A percentile compares a stretch with the other conserved stretches of the same genome.
phyloP scores from a whole-genome alignment of 2,329 filamentous ascomycete genomes.

The Fusarium sterilihyphosum region DNA sequence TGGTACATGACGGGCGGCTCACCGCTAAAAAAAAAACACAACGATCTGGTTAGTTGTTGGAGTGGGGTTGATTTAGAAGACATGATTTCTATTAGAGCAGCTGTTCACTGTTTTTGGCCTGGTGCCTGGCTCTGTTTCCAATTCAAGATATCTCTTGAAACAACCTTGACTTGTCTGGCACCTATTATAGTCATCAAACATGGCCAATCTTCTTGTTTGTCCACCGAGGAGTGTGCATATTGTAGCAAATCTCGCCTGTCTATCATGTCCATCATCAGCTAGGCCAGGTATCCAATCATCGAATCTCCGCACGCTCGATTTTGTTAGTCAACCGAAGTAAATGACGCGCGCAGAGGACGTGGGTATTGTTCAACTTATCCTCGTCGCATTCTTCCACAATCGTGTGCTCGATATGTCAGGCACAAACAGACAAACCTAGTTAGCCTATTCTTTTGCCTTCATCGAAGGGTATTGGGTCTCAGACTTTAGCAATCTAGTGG shows the following conservation, averaged over 20 bases:
- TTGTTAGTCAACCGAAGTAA: constrained; percentile 15
- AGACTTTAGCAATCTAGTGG: background rate
- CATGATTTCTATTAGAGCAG: constrained; percentile 11
- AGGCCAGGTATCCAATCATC: constrained; percentile 8
- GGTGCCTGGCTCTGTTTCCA: constrained; percentile 17
- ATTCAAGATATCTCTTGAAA: constrained; percentile 27
- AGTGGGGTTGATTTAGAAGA: constrained; percentile 6
- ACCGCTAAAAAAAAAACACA: constrained; percentile 31
- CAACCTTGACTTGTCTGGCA: background rate
- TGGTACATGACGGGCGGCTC: constrained; percentile 12
- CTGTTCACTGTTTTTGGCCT: background rate
- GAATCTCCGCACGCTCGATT: constrained; percentile 26
- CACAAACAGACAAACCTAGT: background rate
- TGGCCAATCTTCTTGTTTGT: constrained; percentile 1
- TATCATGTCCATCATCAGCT: constrained; percentile 6
- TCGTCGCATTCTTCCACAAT: background rate
- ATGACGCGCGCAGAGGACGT: constrained; percentile 14
- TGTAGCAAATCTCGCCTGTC: background rate
- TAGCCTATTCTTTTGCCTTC: background rate
- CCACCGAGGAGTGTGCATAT: constrained; percentile 32
- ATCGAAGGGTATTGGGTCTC: constrained; percentile 1
- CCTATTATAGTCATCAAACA: constrained; percentile 1
- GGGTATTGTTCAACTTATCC: background rate
- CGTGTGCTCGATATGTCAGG: background rate
- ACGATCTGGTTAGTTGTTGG: constrained; percentile 3